Evolutionary conservation across 495 filamentous ascomycete species (phyloP).

Genomic region (Annulohypoxylon bovei): DNA sequence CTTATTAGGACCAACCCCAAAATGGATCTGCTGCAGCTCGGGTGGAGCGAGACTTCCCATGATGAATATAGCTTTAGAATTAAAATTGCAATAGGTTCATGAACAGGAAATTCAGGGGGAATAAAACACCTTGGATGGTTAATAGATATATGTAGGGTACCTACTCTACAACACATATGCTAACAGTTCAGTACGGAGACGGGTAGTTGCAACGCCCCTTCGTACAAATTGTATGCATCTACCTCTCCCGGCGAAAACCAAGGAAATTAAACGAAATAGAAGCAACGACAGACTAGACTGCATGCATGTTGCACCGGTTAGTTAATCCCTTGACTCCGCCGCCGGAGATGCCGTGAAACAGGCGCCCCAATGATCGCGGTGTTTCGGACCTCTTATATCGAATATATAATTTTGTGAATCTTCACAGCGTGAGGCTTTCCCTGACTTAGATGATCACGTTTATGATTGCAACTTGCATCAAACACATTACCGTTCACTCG

Average conservation of each 20-base stretch:
- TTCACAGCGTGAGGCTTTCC: neutral
- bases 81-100: neutral
- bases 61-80: neutral
- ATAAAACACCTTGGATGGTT: neutral
- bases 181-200: too few relatives aligned
- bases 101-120: neutral
- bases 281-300: neutral
- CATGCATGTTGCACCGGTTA: neutral
- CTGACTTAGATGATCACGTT: neutral
- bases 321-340: too few relatives aligned
- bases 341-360: neutral
- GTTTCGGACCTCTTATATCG: neutral
- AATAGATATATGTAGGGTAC: neutral
- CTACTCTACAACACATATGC: neutral
- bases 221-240: too few relatives aligned
- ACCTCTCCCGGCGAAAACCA: neutral
- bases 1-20: neutral
- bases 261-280: neutral
- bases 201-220: too few relatives aligned
- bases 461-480: neutral
- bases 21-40: neutral
- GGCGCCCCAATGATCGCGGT: neutral
- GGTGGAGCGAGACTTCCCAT: neutral
- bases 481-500: neutral
- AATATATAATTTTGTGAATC: neutral